phyloP scores from a whole-genome alignment of 345 rosid genomes.

The Populus euphratica region DNA sequence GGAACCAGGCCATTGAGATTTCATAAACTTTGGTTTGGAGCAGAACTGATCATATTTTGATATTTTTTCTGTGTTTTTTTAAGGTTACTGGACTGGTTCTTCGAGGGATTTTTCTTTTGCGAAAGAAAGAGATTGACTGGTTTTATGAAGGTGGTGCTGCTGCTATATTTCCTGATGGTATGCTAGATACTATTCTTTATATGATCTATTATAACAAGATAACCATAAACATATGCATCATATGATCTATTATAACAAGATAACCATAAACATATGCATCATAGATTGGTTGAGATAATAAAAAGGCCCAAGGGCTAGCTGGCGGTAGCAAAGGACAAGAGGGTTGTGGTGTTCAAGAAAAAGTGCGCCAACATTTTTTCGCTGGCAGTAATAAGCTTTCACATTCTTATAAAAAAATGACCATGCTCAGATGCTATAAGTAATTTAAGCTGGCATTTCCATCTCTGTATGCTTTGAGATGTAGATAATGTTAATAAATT shows the following conservation, averaged over 20 bases:
- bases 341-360: too few relatives aligned
- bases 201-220: background rate
- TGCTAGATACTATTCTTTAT: slow-evolving; percentile 12
- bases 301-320: too few relatives aligned
- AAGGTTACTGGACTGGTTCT: slow-evolving; percentile 90
- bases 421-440: background rate
- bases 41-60: slow-evolving; percentile 2
- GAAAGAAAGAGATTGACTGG: slow-evolving; percentile 96
- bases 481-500: background rate
- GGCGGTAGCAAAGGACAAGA: too few relatives aligned
- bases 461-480: background rate
- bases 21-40: background rate
- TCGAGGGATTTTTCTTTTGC: slow-evolving; percentile 83
- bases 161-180: slow-evolving; percentile 94
- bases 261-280: background rate
- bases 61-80: slow-evolving; percentile 13
- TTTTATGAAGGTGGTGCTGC: slow-evolving; percentile 97
- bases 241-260: background rate
- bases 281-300: background rate
- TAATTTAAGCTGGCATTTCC: background rate
- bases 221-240: background rate
- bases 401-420: too few relatives aligned
- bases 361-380: too few relatives aligned
- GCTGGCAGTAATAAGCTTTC: too few relatives aligned
- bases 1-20: background rate